Conservation (phyloP, 2,329 filamentous ascomycete species). For the Exophiala lecanii-corni region DNA sequence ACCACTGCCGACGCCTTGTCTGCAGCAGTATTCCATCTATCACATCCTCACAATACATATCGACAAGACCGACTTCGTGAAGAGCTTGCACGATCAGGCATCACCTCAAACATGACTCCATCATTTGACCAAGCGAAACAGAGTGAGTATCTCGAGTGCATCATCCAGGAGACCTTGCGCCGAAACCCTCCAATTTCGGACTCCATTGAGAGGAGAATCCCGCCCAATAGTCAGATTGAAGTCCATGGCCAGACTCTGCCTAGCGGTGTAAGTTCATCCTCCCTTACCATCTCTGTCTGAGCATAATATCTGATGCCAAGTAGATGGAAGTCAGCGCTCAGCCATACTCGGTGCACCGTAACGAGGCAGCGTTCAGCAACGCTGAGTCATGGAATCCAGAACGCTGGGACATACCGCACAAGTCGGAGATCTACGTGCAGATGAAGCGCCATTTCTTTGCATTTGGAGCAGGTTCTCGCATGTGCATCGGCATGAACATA, state of each 20-base stretch:
- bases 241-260: neutral
- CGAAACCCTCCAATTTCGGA: neutral
- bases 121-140: neutral
- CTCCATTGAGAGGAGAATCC: neutral
- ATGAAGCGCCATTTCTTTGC: neutral
- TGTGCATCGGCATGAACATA: constrained; percentile 1
- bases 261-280: neutral
- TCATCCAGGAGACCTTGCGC: neutral
- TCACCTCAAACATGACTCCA: neutral
- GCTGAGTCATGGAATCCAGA: neutral
- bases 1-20: neutral
- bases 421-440: neutral
- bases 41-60: neutral
- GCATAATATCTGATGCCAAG: neutral
- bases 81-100: neutral
- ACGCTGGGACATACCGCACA: neutral
- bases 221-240: neutral
- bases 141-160: neutral
- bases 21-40: neutral
- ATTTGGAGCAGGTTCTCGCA: neutral
- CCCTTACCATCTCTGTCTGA: neutral
- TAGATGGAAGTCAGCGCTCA: constrained; percentile 1
- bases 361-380: neutral
- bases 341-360: neutral
- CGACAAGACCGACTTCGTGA: neutral